A percentile compares a stretch with the other conserved stretches of the same genome.
These are phyloP conservation scores for Colletotrichum cuscutae DNA, from an alignment of 2,329 filamentous ascomycete genomes.

Conservation along the genomic window DNA sequence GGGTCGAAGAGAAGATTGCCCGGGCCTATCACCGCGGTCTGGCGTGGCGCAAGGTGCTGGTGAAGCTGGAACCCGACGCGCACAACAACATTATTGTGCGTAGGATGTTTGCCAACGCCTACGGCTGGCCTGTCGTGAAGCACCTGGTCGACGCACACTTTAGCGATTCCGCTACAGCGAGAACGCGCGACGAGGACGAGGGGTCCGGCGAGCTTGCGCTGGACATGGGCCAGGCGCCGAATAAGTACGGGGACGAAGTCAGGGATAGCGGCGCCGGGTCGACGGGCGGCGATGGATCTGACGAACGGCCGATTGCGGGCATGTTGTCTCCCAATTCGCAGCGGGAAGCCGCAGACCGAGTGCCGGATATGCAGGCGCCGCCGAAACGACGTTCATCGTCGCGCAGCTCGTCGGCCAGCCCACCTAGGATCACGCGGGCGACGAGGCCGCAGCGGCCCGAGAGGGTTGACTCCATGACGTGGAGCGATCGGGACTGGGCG, in stretches of 20 bases:
- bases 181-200: constrained; percentile 75
- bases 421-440: constrained; percentile 22
- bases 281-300: neutral
- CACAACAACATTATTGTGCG: constrained; percentile 99
- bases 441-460: constrained; percentile 4
- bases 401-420: constrained; percentile 26
- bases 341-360: constrained; percentile 55
- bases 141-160: constrained; percentile 97
- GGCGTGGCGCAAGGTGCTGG: constrained; percentile 96
- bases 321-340: constrained; percentile 38
- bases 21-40: constrained; percentile 92
- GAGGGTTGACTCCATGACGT: constrained; percentile 64
- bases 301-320: constrained; percentile 39
- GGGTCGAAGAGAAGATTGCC: constrained; percentile 97
- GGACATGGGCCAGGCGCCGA: constrained; percentile 64
- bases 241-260: constrained; percentile 74
- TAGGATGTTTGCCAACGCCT: constrained; percentile 96
- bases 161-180: constrained; percentile 75
- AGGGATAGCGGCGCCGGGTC: constrained; percentile 48
- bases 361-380: constrained; percentile 55
- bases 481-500: constrained; percentile 74
- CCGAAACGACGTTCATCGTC: constrained; percentile 27
- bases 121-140: constrained; percentile 96
- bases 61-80: constrained; percentile 93
- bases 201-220: constrained; percentile 76